A percentile compares a stretch with the other conserved stretches of the same genome.
These are phyloP conservation scores for Neocallimastix lanati DNA, from an alignment of 192 early-diverging fungal genomes.

Conservation along the genomic window DNA sequence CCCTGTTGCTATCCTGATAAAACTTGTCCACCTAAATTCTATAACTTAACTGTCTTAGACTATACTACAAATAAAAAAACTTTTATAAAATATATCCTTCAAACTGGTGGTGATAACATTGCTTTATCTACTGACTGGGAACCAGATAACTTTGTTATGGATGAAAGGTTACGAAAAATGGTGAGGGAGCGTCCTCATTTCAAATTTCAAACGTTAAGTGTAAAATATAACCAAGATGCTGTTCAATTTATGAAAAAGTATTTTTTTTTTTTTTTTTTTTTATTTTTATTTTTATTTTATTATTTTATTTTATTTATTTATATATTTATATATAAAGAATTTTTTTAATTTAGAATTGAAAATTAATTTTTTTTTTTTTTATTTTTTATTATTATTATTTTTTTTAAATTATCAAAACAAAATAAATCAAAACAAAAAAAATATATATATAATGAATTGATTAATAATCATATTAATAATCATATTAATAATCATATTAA, in stretches of 20 bases:
- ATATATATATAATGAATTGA: too few relatives aligned
- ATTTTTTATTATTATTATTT: too few relatives aligned
- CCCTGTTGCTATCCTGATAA: not conserved
- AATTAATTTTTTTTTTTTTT: too few relatives aligned
- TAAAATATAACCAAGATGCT: not conserved
- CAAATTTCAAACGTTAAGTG: not conserved
- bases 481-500: too few relatives aligned
- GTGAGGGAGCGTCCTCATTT: not conserved
- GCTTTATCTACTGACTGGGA: not conserved
- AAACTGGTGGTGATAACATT: not conserved
- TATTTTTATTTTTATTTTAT: too few relatives aligned
- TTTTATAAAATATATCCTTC: not conserved
- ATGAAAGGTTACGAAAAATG: not conserved
- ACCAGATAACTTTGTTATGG: not conserved
- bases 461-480: too few relatives aligned
- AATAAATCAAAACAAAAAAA: too few relatives aligned
- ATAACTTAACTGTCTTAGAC: not conserved
- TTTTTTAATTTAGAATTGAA: too few relatives aligned
- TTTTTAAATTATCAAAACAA: too few relatives aligned
- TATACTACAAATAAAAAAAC: not conserved
- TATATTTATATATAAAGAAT: too few relatives aligned
- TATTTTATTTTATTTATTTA: too few relatives aligned
- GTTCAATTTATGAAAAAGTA: not conserved
- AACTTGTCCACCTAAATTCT: not conserved
- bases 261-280: too few relatives aligned